These are phyloP conservation scores for Ophiostoma australiae DNA, from an alignment of 2,329 filamentous ascomycete genomes.

Conservation along the genomic window DNA sequence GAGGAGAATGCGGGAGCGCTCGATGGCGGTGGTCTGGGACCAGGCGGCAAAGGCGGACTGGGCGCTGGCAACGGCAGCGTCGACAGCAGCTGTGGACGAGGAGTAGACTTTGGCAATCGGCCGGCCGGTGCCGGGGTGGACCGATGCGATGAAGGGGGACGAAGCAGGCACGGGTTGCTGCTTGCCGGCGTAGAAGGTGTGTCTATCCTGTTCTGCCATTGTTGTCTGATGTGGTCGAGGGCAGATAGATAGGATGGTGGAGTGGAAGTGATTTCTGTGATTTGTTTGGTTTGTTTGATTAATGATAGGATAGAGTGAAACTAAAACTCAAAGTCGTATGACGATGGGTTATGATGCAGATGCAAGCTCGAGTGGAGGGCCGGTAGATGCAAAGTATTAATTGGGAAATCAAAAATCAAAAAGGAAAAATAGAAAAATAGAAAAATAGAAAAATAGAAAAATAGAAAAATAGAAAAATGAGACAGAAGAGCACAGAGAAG, in stretches of 20 bases:
- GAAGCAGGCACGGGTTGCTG: conserved; percentile 53
- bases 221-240: not conserved
- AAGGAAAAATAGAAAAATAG: not conserved
- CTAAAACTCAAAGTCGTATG: not conserved
- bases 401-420: not conserved
- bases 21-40: conserved; percentile 69
- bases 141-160: conserved; percentile 60
- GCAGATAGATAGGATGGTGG: not conserved
- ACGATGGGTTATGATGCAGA: conserved; percentile 6
- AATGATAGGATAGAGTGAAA: not conserved
- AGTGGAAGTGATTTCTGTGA: not conserved
- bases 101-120: conserved; percentile 67
- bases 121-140: conserved; percentile 68
- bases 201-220: conserved; percentile 39
- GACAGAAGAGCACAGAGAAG: too few species aligned
- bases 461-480: not conserved
- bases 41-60: conserved; percentile 67
- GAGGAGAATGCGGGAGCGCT: conserved; percentile 72
- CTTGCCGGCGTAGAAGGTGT: conserved; percentile 72
- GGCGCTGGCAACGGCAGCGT: conserved; percentile 67
- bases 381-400: not conserved
- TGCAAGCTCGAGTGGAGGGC: not conserved
- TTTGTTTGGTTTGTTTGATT: not conserved
- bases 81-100: conserved; percentile 57
- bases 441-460: not conserved